These are phyloP conservation scores for Quercus engelmannii DNA, from an alignment of 306 rosid genomes.

Conservation along the genomic window DNA sequence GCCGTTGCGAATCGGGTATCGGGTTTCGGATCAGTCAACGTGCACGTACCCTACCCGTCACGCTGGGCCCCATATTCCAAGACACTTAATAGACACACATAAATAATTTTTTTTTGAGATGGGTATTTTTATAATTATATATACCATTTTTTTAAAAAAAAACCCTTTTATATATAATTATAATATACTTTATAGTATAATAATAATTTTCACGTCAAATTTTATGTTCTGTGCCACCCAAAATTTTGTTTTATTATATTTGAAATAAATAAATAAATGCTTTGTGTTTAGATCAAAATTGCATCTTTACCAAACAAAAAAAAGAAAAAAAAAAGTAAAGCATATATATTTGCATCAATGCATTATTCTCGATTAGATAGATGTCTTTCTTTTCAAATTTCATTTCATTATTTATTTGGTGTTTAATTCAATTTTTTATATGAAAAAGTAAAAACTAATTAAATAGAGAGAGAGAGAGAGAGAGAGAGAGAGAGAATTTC, in stretches of 20 bases:
- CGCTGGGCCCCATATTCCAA: conserved; percentile 36
- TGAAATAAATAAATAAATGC: too few species aligned
- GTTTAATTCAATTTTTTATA: not conserved
- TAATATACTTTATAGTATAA: too few species aligned
- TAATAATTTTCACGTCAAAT: too few species aligned
- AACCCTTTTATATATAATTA: too few species aligned
- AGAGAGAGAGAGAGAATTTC: not conserved
- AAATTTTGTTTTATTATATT: too few species aligned
- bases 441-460: not conserved
- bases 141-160: too few species aligned
- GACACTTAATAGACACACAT: not conserved
- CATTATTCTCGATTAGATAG: conserved; percentile 11
- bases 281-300: not conserved
- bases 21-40: conserved; percentile 30
- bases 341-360: not conserved
- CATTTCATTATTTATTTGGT: not conserved
- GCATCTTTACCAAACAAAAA: not conserved
- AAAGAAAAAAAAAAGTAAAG: not conserved
- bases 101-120: too few species aligned
- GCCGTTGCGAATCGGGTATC: conserved; percentile 15
- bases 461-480: not conserved
- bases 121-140: too few species aligned
- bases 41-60: conserved; percentile 70
- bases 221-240: too few species aligned
- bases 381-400: conserved; percentile 20